Evolutionary conservation across 2,329 filamentous ascomycete species (phyloP).

Genomic region (Fusarium goolgardi): DNA sequence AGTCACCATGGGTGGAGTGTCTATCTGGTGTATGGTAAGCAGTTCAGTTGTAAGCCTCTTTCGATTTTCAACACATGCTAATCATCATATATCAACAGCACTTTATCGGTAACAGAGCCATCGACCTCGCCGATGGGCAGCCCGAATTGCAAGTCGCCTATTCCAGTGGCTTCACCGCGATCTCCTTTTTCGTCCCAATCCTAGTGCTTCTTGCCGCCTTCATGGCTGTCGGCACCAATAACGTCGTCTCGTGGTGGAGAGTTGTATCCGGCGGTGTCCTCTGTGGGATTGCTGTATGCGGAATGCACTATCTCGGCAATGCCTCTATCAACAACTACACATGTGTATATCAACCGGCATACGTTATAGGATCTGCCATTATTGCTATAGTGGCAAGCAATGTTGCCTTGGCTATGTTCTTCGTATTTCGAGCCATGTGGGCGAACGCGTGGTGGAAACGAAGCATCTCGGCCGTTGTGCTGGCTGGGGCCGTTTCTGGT

Average conservation of each 20-base stretch:
- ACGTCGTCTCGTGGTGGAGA: slow-evolving; percentile 67
- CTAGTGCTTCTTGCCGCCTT: slow-evolving; percentile 79
- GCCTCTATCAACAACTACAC: slow-evolving; percentile 82
- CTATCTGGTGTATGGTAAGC: slow-evolving; percentile 77
- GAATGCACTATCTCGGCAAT: slow-evolving; percentile 92
- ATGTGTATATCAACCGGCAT: slow-evolving; percentile 68
- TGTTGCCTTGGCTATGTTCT: slow-evolving; percentile 78
- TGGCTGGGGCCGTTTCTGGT: slow-evolving; percentile 80
- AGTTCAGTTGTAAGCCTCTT: neutral
- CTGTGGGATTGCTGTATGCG: slow-evolving; percentile 79
- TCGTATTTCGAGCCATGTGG: slow-evolving; percentile 80
- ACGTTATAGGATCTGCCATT: slow-evolving; percentile 74
- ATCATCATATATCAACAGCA: slow-evolving; percentile 26
- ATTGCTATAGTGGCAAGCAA: slow-evolving; percentile 80
- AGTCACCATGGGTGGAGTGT: slow-evolving; percentile 77
- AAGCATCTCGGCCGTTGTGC: slow-evolving; percentile 70
- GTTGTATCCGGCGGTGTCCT: slow-evolving; percentile 73
- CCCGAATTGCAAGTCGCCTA: slow-evolving; percentile 77
- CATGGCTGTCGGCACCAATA: slow-evolving; percentile 71
- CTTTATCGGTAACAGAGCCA: slow-evolving; percentile 81
- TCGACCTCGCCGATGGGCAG: slow-evolving; percentile 74
- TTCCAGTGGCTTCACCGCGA: slow-evolving; percentile 74
- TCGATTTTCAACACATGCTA: slow-evolving; percentile 2
- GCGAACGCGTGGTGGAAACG: slow-evolving; percentile 83
- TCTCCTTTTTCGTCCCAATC: slow-evolving; percentile 85